These are phyloP conservation scores for Albugo candida DNA, from an alignment of 352 stramenopile species.

Conservation along the genomic window DNA sequence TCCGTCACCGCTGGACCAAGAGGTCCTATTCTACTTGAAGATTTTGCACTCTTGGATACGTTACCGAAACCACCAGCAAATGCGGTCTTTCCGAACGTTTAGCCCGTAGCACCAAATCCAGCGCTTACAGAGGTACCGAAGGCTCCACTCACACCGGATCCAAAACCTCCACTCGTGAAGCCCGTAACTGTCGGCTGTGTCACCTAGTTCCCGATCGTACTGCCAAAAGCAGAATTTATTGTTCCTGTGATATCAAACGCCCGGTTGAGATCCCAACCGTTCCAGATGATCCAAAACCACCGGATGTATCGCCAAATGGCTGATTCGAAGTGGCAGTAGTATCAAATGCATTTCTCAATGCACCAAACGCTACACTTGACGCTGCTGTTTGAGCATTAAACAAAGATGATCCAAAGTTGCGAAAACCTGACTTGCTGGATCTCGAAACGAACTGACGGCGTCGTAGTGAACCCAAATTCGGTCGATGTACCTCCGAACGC, in stretches of 20 bases:
- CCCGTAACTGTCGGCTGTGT: not conserved
- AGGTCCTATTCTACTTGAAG: conserved; percentile 50
- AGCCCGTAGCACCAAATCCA: conserved; percentile 1
- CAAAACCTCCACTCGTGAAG: conserved; percentile 2
- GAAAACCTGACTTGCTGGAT: conserved; percentile 22
- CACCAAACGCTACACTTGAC: conserved; percentile 20
- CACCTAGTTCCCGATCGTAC: conserved; percentile 5
- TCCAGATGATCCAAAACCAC: conserved; percentile 5
- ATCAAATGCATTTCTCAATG: conserved; percentile 15
- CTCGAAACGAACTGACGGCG: conserved; percentile 17
- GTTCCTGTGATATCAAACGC: not conserved
- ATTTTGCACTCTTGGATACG: conserved; percentile 79
- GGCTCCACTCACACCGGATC: conserved; percentile 1
- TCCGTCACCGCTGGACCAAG: conserved; percentile 37
- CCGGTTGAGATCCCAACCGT: not conserved
- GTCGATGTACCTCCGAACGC: conserved; percentile 19
- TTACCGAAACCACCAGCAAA: conserved; percentile 22
- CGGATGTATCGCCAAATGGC: conserved; percentile 1
- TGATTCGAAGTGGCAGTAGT: not conserved
- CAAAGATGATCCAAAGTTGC: conserved; percentile 20
- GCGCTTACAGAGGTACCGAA: not conserved
- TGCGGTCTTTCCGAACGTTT: conserved; percentile 1
- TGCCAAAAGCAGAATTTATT: conserved; percentile 3
- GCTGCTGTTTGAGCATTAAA: not conserved
- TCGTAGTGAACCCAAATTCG: conserved; percentile 13